Evolutionary conservation across 495 filamentous ascomycete species (phyloP).

Genomic region (Cercophora samala): DNA sequence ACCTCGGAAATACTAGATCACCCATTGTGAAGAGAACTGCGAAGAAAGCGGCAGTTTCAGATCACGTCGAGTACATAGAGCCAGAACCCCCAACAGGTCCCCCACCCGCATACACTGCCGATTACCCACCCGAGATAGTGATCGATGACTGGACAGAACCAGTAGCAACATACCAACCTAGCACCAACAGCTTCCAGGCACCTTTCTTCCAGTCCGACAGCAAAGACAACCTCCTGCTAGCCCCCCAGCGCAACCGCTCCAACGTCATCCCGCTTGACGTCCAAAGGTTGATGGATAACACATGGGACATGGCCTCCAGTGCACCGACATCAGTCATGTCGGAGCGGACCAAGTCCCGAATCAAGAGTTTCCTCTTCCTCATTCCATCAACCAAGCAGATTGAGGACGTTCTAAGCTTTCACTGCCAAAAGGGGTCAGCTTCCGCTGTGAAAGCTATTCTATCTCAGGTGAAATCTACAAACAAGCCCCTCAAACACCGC

Average conservation of each 20-base stretch:
- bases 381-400: not conserved
- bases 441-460: not conserved
- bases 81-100: no score
- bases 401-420: not conserved
- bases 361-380: not conserved
- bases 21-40: no score
- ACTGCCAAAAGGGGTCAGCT: not conserved
- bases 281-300: conserved; percentile 14
- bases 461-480: not conserved
- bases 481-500: not conserved
- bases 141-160: no score
- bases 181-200: no score
- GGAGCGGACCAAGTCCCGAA: not conserved
- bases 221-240: no score
- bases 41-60: no score
- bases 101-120: no score
- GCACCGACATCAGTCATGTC: conserved; percentile 14
- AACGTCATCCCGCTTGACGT: not conserved
- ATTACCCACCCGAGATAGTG: no score
- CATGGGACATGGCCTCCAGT: conserved; percentile 17
- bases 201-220: no score
- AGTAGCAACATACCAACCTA: no score
- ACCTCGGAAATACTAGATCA: no score
- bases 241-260: not conserved
- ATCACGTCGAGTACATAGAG: no score